Percentiles rank a stretch among this genome's conserved stretches.
Conservation (phyloP, 2,329 filamentous ascomycete species). For the Hymenoscyphus repandus region DNA sequence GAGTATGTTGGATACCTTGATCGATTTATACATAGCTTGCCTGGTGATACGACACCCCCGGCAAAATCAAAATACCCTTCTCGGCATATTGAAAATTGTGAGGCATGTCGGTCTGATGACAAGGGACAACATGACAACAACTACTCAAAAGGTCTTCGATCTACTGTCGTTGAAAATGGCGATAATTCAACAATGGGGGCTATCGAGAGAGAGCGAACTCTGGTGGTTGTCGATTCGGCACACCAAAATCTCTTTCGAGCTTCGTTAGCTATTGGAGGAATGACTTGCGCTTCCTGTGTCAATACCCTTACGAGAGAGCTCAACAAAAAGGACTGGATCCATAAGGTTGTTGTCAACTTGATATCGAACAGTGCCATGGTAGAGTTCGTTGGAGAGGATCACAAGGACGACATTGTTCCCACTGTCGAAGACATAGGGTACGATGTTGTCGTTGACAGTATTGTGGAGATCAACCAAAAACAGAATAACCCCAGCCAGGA, state of each 20-base stretch:
- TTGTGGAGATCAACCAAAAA: conserved; percentile 26
- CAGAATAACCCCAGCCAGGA: conserved; percentile 13
- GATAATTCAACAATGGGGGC: background rate
- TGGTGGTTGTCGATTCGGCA: conserved; percentile 34
- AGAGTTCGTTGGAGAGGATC: conserved; percentile 39
- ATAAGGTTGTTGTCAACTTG: conserved; percentile 44
- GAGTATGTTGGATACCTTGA: conserved; percentile 25
- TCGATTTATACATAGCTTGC: conserved; percentile 23
- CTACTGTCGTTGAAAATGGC: background rate
- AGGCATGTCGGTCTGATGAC: conserved; percentile 41
- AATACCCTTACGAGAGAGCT: conserved; percentile 43
- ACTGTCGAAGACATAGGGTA: conserved; percentile 62
- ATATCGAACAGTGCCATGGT: conserved; percentile 48
- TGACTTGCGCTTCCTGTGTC: conserved; percentile 53
- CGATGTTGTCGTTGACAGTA: conserved; percentile 54
- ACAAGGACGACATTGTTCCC: conserved; percentile 39
- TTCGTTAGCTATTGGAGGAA: conserved; percentile 47
- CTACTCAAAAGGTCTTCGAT: background rate
- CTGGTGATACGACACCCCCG: conserved; percentile 17
- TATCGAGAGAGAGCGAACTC: conserved; percentile 6
- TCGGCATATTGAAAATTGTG: conserved; percentile 43
- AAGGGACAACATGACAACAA: conserved; percentile 18
- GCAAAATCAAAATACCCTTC: conserved; percentile 21
- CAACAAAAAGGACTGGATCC: conserved; percentile 42
- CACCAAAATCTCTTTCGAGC: conserved; percentile 41